phyloP scores from a whole-genome alignment of 495 filamentous ascomycete genomes.

The Hyaloscypha bicolor region DNA sequence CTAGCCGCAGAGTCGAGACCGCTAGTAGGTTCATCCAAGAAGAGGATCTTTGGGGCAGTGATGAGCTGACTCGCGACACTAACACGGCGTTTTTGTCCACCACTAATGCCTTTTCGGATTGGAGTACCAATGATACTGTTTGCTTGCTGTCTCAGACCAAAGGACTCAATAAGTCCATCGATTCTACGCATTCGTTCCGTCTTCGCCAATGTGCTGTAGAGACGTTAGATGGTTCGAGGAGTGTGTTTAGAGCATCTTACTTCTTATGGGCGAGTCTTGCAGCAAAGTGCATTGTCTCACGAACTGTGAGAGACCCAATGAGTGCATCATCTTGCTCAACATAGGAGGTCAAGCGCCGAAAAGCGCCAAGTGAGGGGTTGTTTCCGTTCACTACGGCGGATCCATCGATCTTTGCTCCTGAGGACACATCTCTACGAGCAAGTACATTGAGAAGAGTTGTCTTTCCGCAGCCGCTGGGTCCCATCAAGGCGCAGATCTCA shows the following conservation, averaged over 20 bases:
- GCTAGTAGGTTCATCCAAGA: constrained; percentile 81
- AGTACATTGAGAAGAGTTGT: constrained; percentile 66
- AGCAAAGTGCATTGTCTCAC: constrained; percentile 76
- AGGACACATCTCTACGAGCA: constrained; percentile 44
- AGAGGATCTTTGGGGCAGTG: constrained; percentile 75
- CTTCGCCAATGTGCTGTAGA: constrained; percentile 44
- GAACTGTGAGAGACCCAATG: constrained; percentile 75
- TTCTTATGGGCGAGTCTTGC: constrained; percentile 38
- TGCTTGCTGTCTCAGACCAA: constrained; percentile 64
- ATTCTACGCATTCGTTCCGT: constrained; percentile 55
- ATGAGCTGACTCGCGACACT: constrained; percentile 79
- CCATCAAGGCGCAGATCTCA: constrained; percentile 68
- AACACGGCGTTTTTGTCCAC: constrained; percentile 79
- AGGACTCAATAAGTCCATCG: constrained; percentile 57
- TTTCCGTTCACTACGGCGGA: constrained; percentile 61
- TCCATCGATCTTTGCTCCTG: constrained; percentile 21
- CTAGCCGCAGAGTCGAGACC: constrained; percentile 74
- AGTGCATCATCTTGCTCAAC: constrained; percentile 88
- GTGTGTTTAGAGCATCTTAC: constrained; percentile 11
- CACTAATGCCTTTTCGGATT: constrained; percentile 75
- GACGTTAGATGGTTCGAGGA: constrained; percentile 30
- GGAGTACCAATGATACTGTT: constrained; percentile 75
- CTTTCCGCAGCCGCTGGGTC: constrained; percentile 66
- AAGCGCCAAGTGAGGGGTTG: constrained; percentile 36
- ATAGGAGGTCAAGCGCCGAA: constrained; percentile 62